These are phyloP conservation scores for Marsdenia floribunda DNA, from an alignment of 257 asterid genomes.

Conservation along the genomic window DNA sequence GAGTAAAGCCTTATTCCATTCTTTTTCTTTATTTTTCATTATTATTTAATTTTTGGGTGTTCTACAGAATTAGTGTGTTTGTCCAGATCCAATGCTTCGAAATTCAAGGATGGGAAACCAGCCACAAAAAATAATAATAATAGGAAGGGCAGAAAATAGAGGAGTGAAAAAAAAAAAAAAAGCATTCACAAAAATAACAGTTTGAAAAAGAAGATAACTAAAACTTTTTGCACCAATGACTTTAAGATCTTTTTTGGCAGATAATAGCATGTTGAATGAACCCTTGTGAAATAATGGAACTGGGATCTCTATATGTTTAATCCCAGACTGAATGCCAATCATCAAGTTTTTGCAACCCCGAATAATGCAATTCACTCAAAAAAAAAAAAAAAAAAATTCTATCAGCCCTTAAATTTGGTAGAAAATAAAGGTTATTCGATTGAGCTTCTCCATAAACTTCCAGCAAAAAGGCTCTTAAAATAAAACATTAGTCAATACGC, in stretches of 20 bases:
- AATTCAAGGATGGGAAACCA: not conserved
- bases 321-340: not conserved
- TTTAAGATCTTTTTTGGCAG: not conserved
- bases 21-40: no score
- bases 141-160: not conserved
- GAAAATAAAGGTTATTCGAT: constrained; percentile 2
- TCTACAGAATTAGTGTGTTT: not conserved
- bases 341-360: not conserved
- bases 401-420: not conserved
- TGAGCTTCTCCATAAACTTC: not conserved
- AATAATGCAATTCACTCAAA: not conserved
- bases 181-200: not conserved
- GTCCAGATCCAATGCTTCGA: not conserved
- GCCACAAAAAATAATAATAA: no score
- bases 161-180: no score
- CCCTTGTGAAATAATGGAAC: not conserved
- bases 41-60: not conserved
- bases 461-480: not conserved
- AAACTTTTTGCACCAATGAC: not conserved
- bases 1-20: not conserved
- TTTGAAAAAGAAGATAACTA: not conserved
- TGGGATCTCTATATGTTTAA: not conserved
- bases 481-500: not conserved
- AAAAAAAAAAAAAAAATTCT: not conserved
- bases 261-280: not conserved